Percentiles rank a stretch among this genome's conserved stretches.
Conservation (phyloP, 2,329 filamentous ascomycete genomes). For the Pleomassaria siparia region DNA sequence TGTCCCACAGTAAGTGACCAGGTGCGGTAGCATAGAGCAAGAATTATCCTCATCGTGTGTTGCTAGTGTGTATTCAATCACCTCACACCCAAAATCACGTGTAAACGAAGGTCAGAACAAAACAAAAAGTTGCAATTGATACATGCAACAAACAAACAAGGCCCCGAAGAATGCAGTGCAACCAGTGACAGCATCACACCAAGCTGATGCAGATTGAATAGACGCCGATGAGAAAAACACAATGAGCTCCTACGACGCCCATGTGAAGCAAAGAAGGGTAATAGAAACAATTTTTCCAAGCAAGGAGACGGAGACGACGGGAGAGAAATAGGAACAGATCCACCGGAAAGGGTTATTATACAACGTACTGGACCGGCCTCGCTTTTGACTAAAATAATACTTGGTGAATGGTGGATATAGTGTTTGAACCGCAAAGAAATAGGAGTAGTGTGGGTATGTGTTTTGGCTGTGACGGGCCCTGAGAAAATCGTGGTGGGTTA, state of each 20-base stretch:
- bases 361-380: conserved; percentile 24
- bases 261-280: conserved; percentile 2
- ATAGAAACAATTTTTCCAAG: conserved; percentile 8
- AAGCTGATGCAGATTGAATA: neutral
- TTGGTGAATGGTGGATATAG: conserved; percentile 17
- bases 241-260: conserved; percentile 9
- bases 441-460: conserved; percentile 4
- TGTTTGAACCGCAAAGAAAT: conserved; percentile 4
- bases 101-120: neutral
- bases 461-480: neutral
- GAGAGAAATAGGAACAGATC: conserved; percentile 12
- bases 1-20: too few species aligned
- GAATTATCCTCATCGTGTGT: too few species aligned
- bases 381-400: conserved; percentile 20
- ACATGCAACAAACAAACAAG: neutral
- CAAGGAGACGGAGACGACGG: conserved; percentile 10
- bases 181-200: conserved; percentile 6
- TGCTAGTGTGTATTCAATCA: too few species aligned
- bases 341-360: conserved; percentile 19
- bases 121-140: conserved; percentile 4
- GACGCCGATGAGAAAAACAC: conserved; percentile 4
- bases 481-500: neutral
- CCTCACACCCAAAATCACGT: too few species aligned
- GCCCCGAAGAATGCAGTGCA: conserved; percentile 6
- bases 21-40: too few species aligned